These are phyloP conservation scores for Xerocomus minutiporus DNA, from an alignment of 1,284 basidiomycete genomes.

Conservation along the genomic window DNA sequence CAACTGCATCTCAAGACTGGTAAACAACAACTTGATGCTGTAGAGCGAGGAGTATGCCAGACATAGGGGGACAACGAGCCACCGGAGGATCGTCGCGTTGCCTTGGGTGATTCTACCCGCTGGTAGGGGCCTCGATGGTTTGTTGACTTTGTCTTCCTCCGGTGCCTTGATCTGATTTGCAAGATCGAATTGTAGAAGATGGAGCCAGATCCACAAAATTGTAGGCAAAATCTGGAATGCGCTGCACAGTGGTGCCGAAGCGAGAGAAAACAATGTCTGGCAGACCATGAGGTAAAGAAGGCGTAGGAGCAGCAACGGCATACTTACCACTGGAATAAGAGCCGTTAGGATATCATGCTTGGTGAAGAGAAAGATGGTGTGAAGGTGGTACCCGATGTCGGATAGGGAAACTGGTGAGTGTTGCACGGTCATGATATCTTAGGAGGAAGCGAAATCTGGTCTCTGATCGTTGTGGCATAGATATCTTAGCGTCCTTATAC, in stretches of 20 bases:
- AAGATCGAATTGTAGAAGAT: conserved; percentile 40
- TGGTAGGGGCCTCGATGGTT: conserved; percentile 40
- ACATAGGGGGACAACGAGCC: conserved; percentile 36
- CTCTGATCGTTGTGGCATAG: neutral
- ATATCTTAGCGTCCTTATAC: conserved; percentile 10
- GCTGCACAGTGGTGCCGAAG: conserved; percentile 30
- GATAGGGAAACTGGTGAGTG: conserved; percentile 5
- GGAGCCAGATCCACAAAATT: conserved; percentile 41
- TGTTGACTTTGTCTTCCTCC: conserved; percentile 41
- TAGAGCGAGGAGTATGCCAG: conserved; percentile 31
- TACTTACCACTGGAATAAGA: conserved; percentile 38
- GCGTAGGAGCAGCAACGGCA: neutral
- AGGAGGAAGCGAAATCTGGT: neutral
- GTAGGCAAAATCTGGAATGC: conserved; percentile 24
- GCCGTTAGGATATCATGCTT: conserved; percentile 40
- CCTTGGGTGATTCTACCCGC: conserved; percentile 33
- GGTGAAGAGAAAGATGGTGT: conserved; percentile 40
- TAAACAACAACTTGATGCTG: conserved; percentile 27
- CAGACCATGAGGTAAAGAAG: conserved; percentile 3
- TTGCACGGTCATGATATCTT: conserved; percentile 13
- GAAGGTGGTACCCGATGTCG: conserved; percentile 21
- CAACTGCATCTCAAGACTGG: conserved; percentile 32
- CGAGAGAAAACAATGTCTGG: conserved; percentile 37
- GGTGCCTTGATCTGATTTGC: conserved; percentile 40
- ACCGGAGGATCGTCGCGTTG: conserved; percentile 35